A percentile compares a stretch with the other conserved stretches of the same genome.
Conservation (phyloP, 1,284 basidiomycete genomes). For the Stereum hirsutum region DNA sequence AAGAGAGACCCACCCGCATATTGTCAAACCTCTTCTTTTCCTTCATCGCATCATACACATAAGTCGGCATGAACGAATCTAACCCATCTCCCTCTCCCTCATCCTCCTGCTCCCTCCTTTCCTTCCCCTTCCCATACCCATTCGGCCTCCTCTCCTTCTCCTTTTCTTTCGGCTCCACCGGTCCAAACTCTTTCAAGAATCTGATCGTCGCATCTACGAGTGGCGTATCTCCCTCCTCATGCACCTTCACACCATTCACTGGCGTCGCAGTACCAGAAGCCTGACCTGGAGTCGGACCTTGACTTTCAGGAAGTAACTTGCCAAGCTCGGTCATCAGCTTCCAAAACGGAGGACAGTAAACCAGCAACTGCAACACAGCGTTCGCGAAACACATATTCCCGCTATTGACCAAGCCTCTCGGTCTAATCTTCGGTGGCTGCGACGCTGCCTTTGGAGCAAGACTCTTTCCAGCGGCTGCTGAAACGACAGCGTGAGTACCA, state of each 20-base stretch:
- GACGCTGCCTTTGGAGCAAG: too few relatives aligned
- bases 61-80: slow-evolving; percentile 80
- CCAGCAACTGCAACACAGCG: slow-evolving; percentile 84
- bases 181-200: slow-evolving; percentile 76
- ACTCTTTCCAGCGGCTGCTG: too few relatives aligned
- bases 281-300: too few relatives aligned
- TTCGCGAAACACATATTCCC: slow-evolving; percentile 99
- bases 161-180: slow-evolving; percentile 23
- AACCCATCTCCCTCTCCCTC: slow-evolving; percentile 32
- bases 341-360: slow-evolving; percentile 86
- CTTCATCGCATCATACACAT: slow-evolving; percentile 95
- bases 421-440: slow-evolving; percentile 35
- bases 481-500: slow-evolving; percentile 17
- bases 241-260: slow-evolving; percentile 32
- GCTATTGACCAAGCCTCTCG: slow-evolving; percentile 87
- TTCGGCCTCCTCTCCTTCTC: slow-evolving; percentile 24
- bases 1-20: slow-evolving; percentile 63
- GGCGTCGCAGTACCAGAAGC: too few relatives aligned
- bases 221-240: slow-evolving; percentile 47
- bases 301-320: slow-evolving; percentile 29
- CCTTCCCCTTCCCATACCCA: slow-evolving; percentile 29
- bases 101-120: slow-evolving; percentile 18
- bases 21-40: slow-evolving; percentile 90
- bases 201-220: slow-evolving; percentile 78
- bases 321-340: slow-evolving; percentile 71